Evolutionary conservation across 2,329 filamentous ascomycete genomes (phyloP), one percentile per base, ranked within the genome.

Genomic region (Neopestalotiopsis rosae): DNA sequence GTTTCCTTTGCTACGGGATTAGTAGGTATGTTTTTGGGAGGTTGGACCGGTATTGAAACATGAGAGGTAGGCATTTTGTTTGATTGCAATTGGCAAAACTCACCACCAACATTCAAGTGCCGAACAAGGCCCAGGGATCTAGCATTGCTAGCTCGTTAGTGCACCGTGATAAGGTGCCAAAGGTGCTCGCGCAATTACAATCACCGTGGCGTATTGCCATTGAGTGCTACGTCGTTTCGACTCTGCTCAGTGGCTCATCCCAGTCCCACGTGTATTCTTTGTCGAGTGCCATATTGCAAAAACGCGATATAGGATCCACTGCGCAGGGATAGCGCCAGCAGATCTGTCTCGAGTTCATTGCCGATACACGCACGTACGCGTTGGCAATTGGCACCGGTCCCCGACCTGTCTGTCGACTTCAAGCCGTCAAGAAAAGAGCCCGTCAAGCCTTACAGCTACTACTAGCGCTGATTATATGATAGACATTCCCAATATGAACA

Each of bases 341-440:
- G 45, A 52, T 52, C 45, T 52, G 45, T 52, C 45, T 52, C 45
- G 45, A 52, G 45, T 52, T 52, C 45, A 52, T 52, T 52, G 45
- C 45, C 45, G 45, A 52, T 24, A 52, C 45, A n/a, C 45, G 45
- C 20, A 52, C 45, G 45, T 52, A 52, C 45, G 45, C 17, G 45
- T 52, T 20, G 45, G 10, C 45, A 20, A 52, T 20, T n/a, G 20
- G 45, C 17, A 20, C n/a, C 45, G n/a, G 45, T 20, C 17, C n/a
- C n/a, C 45, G 17, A n/a, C 20, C 45, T 20, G 14, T 49, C 42
- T 49, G 13, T 17, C 42, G 9, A 52, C 45, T 17, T 52, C 14
- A 20, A 52, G 6, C 34, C 34, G 34, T 38, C 6, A 38, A 38
- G 34, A 28, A 28, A 28, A 28, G 24, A 28, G 24, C 34, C 34